phyloP scores from a whole-genome alignment of 2,329 filamentous ascomycete genomes.

The Fusarium sp. region DNA sequence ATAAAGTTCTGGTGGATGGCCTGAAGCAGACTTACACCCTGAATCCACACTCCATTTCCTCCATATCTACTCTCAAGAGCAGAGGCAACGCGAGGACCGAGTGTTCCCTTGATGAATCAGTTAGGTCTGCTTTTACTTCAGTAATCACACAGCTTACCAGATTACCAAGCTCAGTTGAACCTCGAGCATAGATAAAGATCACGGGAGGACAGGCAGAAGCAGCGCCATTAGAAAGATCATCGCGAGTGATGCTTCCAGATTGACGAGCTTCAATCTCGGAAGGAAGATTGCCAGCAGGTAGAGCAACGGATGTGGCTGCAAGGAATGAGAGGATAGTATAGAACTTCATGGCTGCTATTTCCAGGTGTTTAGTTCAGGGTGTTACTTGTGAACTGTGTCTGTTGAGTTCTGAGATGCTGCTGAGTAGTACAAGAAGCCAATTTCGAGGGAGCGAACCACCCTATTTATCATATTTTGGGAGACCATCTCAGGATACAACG shows the following conservation, averaged over 20 bases:
- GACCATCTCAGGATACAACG: too few species aligned
- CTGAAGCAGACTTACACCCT: conserved; percentile 50
- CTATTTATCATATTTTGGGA: conserved; percentile 14
- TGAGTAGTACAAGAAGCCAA: not conserved
- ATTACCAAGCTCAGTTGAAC: conserved; percentile 53
- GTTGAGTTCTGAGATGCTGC: not conserved
- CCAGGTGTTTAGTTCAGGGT: not conserved
- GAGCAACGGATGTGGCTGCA: conserved; percentile 12
- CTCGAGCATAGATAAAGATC: conserved; percentile 55
- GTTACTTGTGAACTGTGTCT: not conserved
- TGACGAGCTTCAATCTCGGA: conserved; percentile 30
- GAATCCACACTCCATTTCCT: conserved; percentile 51
- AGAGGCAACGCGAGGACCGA: conserved; percentile 46
- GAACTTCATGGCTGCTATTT: conserved; percentile 29
- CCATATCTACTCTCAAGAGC: conserved; percentile 45
- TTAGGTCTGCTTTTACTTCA: fast-evolving
- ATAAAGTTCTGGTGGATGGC: fast-evolving
- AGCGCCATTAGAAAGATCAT: conserved; percentile 46
- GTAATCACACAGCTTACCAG: conserved; percentile 40
- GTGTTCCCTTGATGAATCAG: conserved; percentile 37
- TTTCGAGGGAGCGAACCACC: not conserved
- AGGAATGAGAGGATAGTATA: conserved; percentile 16
- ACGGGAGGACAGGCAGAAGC: conserved; percentile 47
- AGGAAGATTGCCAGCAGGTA: not conserved
- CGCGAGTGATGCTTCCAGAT: conserved; percentile 25